Percentiles rank a stretch among this genome's conserved stretches.
phyloP scores from a whole-genome alignment of 495 filamentous ascomycete genomes.

The Lophium mytilinum region DNA sequence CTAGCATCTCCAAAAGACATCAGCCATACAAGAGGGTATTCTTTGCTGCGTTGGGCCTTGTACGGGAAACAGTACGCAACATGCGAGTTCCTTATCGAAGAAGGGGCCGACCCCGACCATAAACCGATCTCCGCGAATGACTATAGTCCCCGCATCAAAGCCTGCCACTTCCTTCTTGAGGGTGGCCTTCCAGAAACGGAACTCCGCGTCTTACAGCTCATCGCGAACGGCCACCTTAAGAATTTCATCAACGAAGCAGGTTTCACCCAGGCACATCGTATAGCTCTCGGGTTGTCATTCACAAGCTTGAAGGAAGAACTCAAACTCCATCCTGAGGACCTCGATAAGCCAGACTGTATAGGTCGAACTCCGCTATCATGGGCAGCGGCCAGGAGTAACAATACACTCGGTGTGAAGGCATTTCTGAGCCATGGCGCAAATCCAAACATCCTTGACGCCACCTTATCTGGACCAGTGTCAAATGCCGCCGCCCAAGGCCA shows the following conservation, averaged over 20 bases:
- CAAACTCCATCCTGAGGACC: constrained; percentile 14
- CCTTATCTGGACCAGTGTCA: constrained; percentile 6
- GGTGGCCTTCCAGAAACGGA: too few species aligned
- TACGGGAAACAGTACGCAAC: too few species aligned
- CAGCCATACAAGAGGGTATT: constrained; percentile 22
- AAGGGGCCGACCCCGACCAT: too few species aligned
- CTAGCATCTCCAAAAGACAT: constrained; percentile 25
- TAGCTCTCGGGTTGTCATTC: constrained; percentile 28
- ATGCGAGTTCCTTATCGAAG: too few species aligned
- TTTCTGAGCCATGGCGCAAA: constrained; percentile 27
- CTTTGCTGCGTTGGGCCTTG: not conserved
- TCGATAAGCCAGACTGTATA: constrained; percentile 19
- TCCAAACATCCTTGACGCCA: constrained; percentile 27
- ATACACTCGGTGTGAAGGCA: constrained; percentile 15
- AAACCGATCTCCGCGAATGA: too few species aligned
- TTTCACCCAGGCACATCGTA: constrained; percentile 28
- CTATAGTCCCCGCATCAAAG: too few species aligned
- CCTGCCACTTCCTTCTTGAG: too few species aligned
- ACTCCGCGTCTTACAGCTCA: too few species aligned
- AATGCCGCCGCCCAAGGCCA: constrained; percentile 23
- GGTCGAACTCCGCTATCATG: constrained; percentile 34
- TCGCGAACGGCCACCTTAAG: constrained; percentile 6
- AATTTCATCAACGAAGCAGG: constrained; percentile 25
- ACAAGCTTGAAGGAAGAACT: constrained; percentile 24
- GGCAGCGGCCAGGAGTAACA: constrained; percentile 30